Percentiles rank a stretch among this genome's conserved stretches.
Conservation (phyloP, 495 filamentous ascomycete species). For the Penicillium ucsense region DNA sequence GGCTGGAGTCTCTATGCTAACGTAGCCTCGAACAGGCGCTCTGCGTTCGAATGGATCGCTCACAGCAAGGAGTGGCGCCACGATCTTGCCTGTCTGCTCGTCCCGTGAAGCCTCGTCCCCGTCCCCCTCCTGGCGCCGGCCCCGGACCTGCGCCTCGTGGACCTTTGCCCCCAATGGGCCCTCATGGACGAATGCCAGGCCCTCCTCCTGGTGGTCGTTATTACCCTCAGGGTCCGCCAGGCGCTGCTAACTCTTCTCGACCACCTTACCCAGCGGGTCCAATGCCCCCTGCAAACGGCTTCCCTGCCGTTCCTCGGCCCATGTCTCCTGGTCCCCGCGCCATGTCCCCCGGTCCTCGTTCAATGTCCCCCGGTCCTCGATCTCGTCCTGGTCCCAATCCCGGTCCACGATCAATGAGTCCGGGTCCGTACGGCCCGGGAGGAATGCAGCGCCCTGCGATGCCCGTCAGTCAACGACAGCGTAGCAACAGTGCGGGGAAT, state of each 20-base stretch:
- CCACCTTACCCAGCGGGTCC: conserved; percentile 25
- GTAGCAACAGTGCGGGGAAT: conserved; percentile 44
- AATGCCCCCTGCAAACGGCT: conserved; percentile 9
- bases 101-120: conserved; percentile 77
- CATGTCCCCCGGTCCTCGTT: conserved; percentile 10
- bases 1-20: conserved; percentile 24
- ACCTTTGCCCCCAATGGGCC: conserved; percentile 42
- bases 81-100: conserved; percentile 87
- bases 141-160: conserved; percentile 39
- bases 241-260: conserved; percentile 15
- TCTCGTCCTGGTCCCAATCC: conserved; percentile 1
- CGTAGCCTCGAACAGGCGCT: conserved; percentile 50
- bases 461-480: conserved; percentile 30
- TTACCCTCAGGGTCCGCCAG: conserved; percentile 28
- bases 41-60: conserved; percentile 82
- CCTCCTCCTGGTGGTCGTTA: conserved; percentile 22
- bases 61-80: conserved; percentile 85
- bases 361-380: conserved; percentile 11
- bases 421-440: conserved; percentile 38
- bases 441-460: conserved; percentile 37
- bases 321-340: conserved; percentile 9
- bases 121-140: conserved; percentile 42
- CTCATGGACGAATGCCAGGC: conserved; percentile 30
- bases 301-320: conserved; percentile 6
- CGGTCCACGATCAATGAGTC: conserved; percentile 39